These are phyloP conservation scores for Choricystis sp. DNA, from an alignment of 139 green algal genomes.

Conservation along the genomic window DNA sequence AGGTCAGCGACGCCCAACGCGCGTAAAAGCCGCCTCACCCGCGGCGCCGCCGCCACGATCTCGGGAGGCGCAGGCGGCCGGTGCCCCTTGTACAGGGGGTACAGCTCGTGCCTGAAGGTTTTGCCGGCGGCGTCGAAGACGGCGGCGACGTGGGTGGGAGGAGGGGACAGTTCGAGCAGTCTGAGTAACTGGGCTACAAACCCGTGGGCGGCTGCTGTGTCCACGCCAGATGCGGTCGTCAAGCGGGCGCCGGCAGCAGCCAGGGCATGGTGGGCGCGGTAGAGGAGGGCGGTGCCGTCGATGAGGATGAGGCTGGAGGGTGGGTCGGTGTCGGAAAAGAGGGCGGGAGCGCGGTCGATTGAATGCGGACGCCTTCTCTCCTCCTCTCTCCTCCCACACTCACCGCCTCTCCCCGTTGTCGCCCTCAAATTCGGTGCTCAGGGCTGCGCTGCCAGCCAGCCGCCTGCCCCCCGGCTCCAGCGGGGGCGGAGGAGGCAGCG, in stretches of 20 bases:
- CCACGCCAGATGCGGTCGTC: constrained; percentile 10
- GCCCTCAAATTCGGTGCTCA: too few relatives aligned
- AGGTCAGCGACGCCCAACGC: constrained; percentile 3
- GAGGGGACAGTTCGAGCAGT: constrained; percentile 21
- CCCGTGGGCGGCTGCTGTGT: constrained; percentile 31
- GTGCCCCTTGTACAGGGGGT: constrained; percentile 42
- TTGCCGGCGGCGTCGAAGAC: constrained; percentile 43
- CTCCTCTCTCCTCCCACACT: background rate
- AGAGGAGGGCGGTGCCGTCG: constrained; percentile 34
- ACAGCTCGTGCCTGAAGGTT: constrained; percentile 44
- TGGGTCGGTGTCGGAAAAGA: background rate
- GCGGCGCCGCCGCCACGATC: constrained; percentile 19
- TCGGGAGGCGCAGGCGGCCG: constrained; percentile 20
- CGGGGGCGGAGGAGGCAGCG: too few relatives aligned
- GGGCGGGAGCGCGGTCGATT: background rate
- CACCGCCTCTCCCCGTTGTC: background rate
- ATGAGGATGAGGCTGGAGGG: constrained; percentile 28
- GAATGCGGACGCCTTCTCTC: background rate
- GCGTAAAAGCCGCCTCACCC: constrained; percentile 18
- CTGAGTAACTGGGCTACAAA: constrained; percentile 29
- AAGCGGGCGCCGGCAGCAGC: constrained; percentile 8
- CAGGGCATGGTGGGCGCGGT: constrained; percentile 34
- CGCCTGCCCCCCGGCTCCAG: too few relatives aligned
- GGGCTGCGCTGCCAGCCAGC: too few relatives aligned
- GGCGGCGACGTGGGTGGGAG: constrained; percentile 44